phyloP scores from a whole-genome alignment of 139 green algal genomes.

The Closterium sp. region DNA sequence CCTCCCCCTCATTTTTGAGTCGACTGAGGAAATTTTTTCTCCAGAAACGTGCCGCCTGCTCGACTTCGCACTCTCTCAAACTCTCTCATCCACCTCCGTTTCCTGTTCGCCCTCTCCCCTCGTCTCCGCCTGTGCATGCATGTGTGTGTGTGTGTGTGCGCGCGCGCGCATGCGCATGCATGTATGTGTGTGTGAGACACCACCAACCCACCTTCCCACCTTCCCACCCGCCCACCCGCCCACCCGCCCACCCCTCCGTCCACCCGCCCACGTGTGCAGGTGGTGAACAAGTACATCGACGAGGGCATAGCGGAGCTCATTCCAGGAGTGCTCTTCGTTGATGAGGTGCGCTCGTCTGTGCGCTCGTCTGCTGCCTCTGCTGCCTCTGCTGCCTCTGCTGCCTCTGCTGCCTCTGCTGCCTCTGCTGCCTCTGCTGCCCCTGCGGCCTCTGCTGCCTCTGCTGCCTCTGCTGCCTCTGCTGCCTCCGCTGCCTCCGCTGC shows the following conservation, averaged over 20 bases:
- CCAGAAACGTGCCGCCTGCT: too few species aligned
- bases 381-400: too few species aligned
- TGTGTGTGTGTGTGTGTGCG: neutral
- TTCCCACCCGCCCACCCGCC: too few species aligned
- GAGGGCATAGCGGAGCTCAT: conserved; percentile 86
- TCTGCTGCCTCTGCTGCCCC: too few species aligned
- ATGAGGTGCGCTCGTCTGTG: conserved; percentile 67
- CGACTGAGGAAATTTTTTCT: neutral
- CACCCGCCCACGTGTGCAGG: conserved; percentile 9
- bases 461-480: too few species aligned
- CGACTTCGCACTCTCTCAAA: neutral
- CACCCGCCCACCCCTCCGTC: too few species aligned
- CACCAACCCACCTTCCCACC: neutral
- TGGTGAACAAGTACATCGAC: conserved; percentile 74
- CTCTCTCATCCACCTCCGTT: neutral
- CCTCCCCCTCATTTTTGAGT: neutral
- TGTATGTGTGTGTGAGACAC: neutral
- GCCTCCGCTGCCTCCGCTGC: too few species aligned
- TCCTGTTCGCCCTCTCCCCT: neutral
- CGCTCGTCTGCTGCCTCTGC: neutral
- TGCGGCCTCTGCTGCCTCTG: too few species aligned
- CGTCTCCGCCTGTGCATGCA: neutral
- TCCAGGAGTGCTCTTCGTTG: conserved; percentile 97
- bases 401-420: too few species aligned
- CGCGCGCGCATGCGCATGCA: neutral